Percentiles rank a stretch among this genome's conserved stretches.
Conservation (phyloP, 108 stramenopile genomes). For the Craspedostauros australis region DNA sequence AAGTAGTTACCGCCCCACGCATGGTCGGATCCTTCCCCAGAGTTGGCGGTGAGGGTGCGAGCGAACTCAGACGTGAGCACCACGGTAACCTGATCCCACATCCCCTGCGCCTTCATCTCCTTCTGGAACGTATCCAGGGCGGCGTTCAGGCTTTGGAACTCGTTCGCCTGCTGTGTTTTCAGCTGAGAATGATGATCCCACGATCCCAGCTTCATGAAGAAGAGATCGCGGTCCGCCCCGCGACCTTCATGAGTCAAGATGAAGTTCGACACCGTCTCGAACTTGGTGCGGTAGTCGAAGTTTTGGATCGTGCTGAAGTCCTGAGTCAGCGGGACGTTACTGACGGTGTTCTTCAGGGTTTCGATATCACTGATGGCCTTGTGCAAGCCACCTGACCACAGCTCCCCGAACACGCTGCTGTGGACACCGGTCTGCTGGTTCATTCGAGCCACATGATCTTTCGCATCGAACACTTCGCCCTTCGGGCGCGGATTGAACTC, state of each 20-base stretch:
- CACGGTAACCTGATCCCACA: conserved; percentile 46
- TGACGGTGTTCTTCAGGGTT: conserved; percentile 2
- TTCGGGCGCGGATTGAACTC: too few species aligned
- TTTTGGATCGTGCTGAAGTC: too few species aligned
- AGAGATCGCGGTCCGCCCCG: conserved; percentile 53
- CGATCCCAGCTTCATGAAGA: conserved; percentile 47
- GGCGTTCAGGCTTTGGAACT: conserved; percentile 31
- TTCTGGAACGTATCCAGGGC: conserved; percentile 37
- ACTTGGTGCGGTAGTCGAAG: conserved; percentile 2
- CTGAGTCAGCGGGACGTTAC: too few species aligned
- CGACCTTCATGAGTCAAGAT: conserved; percentile 26
- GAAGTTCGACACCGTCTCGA: conserved; percentile 32
- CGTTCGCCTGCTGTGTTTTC: conserved; percentile 9
- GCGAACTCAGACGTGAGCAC: conserved; percentile 60
- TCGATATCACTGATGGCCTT: conserved; percentile 22
- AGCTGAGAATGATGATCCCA: conserved; percentile 55
- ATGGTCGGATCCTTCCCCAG: conserved; percentile 77
- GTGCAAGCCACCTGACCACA: conserved; percentile 38
- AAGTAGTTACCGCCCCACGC: conserved; percentile 61
- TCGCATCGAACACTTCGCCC: conserved; percentile 21
- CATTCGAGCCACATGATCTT: conserved; percentile 15
- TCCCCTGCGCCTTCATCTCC: conserved; percentile 39
- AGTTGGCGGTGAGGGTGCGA: conserved; percentile 61
- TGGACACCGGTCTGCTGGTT: conserved; percentile 26
- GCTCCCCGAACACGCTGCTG: conserved; percentile 43